Percentiles rank a stretch among this genome's conserved stretches.
phyloP scores from a whole-genome alignment of 441 rosid genomes.

The Corymbia citriodora region DNA sequence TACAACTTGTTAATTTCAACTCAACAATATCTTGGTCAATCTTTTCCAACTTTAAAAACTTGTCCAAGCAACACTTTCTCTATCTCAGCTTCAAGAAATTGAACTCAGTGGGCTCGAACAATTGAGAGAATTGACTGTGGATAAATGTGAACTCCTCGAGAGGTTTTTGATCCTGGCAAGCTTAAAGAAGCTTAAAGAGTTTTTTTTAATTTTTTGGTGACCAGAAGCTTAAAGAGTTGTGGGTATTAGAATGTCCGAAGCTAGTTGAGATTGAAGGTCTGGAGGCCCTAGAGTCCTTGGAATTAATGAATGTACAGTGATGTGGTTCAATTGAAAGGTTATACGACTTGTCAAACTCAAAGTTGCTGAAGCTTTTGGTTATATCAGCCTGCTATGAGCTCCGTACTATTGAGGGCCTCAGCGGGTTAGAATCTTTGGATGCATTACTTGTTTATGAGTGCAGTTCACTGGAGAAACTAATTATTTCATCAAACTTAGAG shows the following conservation, averaged over 20 bases:
- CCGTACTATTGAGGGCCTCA: accelerated
- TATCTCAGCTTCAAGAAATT: neutral
- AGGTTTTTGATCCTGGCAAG: neutral
- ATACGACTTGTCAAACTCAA: accelerated
- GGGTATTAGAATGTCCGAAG: accelerated
- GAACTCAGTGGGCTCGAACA: accelerated
- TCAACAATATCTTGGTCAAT: neutral
- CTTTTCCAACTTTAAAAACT: neutral
- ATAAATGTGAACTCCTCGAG: neutral
- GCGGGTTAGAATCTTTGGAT: neutral
- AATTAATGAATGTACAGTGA: neutral
- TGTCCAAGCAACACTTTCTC: neutral
- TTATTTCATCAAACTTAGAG: neutral
- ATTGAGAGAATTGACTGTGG: neutral
- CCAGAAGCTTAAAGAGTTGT: neutral
- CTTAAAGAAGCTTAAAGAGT: neutral
- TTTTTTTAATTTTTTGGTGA: no score
- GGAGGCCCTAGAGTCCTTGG: neutral
- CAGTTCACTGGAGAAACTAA: neutral
- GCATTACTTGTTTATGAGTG: neutral
- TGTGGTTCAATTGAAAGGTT: neutral
- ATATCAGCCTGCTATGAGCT: neutral
- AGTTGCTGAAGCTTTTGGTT: neutral
- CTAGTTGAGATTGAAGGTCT: neutral
- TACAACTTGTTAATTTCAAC: neutral